Percentiles rank a stretch among this genome's conserved stretches.
Evolutionary conservation across 495 filamentous ascomycete genomes (phyloP).

Genomic region (Penicillium manginii): DNA sequence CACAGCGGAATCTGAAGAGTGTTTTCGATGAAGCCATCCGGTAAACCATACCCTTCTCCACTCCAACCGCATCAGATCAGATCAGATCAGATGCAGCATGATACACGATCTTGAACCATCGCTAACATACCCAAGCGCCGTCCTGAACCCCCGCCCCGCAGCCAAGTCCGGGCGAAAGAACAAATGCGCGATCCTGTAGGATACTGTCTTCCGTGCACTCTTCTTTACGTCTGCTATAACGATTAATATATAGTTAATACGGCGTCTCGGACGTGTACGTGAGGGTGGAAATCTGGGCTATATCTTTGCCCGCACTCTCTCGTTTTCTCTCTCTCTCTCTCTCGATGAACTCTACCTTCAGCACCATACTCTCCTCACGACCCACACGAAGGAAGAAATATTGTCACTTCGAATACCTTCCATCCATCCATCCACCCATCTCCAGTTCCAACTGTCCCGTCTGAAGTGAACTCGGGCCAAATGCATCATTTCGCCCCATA

Average conservation of each 20-base stretch:
- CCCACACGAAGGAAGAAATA: no score
- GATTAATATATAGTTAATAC: conserved; percentile 53
- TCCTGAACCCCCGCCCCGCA: conserved; percentile 75
- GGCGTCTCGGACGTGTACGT: conserved; percentile 41
- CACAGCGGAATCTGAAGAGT: conserved; percentile 93
- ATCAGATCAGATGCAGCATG: no score
- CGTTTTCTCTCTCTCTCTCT: conserved; percentile 19
- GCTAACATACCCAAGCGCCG: conserved; percentile 60
- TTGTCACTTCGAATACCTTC: no score
- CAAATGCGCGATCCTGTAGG: conserved; percentile 79
- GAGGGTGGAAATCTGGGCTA: conserved; percentile 29
- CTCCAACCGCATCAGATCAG: not conserved
- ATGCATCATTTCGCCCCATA: not conserved
- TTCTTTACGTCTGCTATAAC: conserved; percentile 39
- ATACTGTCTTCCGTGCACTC: conserved; percentile 13
- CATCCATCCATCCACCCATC: no score
- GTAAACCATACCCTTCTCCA: no score
- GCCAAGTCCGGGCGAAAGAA: conserved; percentile 62
- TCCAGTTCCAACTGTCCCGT: not conserved
- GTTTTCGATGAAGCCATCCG: conserved; percentile 98
- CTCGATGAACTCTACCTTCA: no score
- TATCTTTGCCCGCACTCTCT: conserved; percentile 12
- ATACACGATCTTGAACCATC: not conserved
- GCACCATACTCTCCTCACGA: no score
- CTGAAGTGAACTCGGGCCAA: not conserved